Evolutionary conservation across 2,329 filamentous ascomycete genomes (phyloP), one percentile per base, ranked within the genome.

Genomic region (Colletotrichum cuscutae): DNA sequence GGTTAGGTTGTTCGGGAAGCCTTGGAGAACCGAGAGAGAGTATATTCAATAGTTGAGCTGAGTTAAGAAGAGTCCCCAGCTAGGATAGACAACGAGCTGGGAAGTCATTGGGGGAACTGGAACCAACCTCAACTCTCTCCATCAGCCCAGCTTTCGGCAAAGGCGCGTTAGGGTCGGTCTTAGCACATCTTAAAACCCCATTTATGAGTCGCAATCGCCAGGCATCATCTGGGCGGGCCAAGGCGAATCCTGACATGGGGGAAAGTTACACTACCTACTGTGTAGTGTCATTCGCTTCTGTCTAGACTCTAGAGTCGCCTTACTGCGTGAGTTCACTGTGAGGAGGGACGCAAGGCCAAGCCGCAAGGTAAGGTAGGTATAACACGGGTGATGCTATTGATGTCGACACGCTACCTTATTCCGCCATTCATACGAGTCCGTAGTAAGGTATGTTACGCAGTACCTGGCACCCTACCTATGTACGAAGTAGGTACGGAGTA

Each of bases 111-210:
- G 42, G 19, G 42, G 42, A 19, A 42, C 19, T 42, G 37, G 15
- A n/a, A 49, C 42, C 8, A 49, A 49, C 42, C 42, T 19, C 42
- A 49, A 56, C 32, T 22, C 42, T 22, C 42, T 30, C 57, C 24
- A 19, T 49, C 49, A 68, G 64, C 64, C 57, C 46, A 71, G 65
- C 64, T 58, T 58, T 71, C 54, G 54, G 64, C 54, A 57, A 66
- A 66, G 64, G 64, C 54, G 64, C 53, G 56, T 67, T 60, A 52
- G 56, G 15, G 60, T 26, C 42, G 12, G 12, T 63, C 58, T 72
- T 53, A 46, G 69, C 69, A 59, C 59, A 63, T 69, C 69, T 69
- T 69, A 69, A 68, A 12, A 63, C 65, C 65, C 65, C 69, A 53
- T 63, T 24, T 72, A 69, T 72, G 65, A 52, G 69, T 68, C 69